These are phyloP conservation scores for Fraxinus ornus DNA, from an alignment of 305 asterid species.

Conservation along the genomic window DNA sequence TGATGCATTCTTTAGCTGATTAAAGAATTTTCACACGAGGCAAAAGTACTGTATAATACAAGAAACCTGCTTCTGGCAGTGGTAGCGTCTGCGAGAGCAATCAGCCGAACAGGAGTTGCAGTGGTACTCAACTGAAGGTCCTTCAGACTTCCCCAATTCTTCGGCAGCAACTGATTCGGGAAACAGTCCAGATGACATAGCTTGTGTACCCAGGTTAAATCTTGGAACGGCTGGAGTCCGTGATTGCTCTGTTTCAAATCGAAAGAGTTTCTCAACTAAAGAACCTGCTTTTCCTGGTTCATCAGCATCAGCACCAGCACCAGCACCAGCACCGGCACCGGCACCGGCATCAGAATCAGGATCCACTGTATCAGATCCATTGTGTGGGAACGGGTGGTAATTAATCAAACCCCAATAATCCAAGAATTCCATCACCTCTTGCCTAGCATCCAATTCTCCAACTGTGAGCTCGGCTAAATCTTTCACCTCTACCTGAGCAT, in stretches of 20 bases:
- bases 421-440: conserved; percentile 94
- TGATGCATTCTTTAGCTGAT: not conserved
- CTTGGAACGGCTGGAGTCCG: conserved; percentile 53
- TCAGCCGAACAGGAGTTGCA: conserved; percentile 98
- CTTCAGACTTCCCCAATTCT: conserved; percentile 89
- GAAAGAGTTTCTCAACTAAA: conserved; percentile 62
- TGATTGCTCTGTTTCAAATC: conserved; percentile 67
- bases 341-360: conserved; percentile 44
- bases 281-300: conserved; percentile 44
- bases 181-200: conserved; percentile 62
- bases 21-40: not conserved
- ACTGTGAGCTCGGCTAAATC: conserved; percentile 73
- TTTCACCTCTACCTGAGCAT: conserved; percentile 50
- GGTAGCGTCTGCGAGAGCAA: conserved; percentile 97
- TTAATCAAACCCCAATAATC: conserved; percentile 99
- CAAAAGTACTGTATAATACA: conserved; percentile 23
- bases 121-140: conserved; percentile 82
- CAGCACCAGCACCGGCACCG: conserved; percentile 30
- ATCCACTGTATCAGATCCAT: conserved; percentile 40
- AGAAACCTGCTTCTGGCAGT: conserved; percentile 95
- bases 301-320: conserved; percentile 34
- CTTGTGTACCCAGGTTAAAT: conserved; percentile 46
- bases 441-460: conserved; percentile 74
- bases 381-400: conserved; percentile 77
- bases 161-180: conserved; percentile 74